Conservation (phyloP, 202 grass and related monocot genomes). For the Musa balbisiana region DNA sequence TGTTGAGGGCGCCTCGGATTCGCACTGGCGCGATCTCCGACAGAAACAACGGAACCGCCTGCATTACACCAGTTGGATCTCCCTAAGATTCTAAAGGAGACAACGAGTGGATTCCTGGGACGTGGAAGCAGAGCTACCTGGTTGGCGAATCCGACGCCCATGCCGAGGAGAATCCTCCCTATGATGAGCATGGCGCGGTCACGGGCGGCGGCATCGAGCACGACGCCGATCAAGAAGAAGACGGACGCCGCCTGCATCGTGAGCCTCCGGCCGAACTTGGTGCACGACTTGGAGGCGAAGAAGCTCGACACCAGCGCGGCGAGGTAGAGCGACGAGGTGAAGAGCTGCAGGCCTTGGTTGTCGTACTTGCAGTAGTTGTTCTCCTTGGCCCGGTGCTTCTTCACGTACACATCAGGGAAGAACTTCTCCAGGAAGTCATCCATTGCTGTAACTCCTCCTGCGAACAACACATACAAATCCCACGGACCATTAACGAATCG, state of each 20-base stretch:
- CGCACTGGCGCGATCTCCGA: slow-evolving; percentile 71
- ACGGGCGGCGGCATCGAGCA: slow-evolving; percentile 22
- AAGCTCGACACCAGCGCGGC: slow-evolving; percentile 67
- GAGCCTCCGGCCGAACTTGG: slow-evolving; percentile 35
- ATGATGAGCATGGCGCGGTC: slow-evolving; percentile 53
- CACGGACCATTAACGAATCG: no score
- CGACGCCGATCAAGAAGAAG: slow-evolving; percentile 57
- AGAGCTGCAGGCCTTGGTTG: slow-evolving; percentile 82
- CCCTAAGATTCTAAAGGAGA: no score
- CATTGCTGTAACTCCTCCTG: slow-evolving; percentile 81
- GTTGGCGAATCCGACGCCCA: slow-evolving; percentile 77
- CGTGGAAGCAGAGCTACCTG: slow-evolving; percentile 15
- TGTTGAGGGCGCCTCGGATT: slow-evolving; percentile 73
- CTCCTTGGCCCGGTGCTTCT: slow-evolving; percentile 59
- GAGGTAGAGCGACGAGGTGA: slow-evolving; percentile 82
- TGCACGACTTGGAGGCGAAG: slow-evolving; percentile 44
- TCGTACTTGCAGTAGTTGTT: slow-evolving; percentile 99
- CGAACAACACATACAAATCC: no score
- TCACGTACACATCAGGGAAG: slow-evolving; percentile 50
- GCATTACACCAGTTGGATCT: not conserved
- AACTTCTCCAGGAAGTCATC: slow-evolving; percentile 61
- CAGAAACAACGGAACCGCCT: slow-evolving; percentile 79
- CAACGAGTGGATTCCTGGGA: not conserved
- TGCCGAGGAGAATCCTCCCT: slow-evolving; percentile 60
- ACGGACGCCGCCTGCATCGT: slow-evolving; percentile 63